Evolutionary conservation across 768 basidiomycete species (phyloP).

Genomic region (Heimioporus sp.): DNA sequence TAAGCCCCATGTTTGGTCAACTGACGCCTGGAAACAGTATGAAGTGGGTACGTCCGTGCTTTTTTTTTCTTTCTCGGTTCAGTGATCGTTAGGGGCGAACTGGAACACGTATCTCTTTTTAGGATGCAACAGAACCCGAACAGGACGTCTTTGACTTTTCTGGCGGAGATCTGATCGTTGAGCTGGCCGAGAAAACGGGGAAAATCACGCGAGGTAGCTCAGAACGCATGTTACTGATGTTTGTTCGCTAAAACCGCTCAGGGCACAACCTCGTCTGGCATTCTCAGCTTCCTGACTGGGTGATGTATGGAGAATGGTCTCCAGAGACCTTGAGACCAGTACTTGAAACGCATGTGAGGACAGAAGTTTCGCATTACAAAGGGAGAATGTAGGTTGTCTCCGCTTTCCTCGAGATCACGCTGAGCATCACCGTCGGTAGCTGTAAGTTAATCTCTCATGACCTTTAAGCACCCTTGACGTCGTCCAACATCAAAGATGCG

Average conservation of each 20-base stretch:
- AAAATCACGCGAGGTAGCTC: conserved; percentile 17
- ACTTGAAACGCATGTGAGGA: conserved; percentile 15
- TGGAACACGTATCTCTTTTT: no score
- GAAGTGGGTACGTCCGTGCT: conserved; percentile 17
- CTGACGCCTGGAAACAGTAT: conserved; percentile 20
- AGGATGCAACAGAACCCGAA: conserved; percentile 21
- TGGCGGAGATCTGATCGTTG: conserved; percentile 17
- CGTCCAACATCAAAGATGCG: conserved; percentile 5
- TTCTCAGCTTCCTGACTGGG: conserved; percentile 15
- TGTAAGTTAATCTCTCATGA: conserved; percentile 6
- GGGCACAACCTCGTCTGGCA: conserved; percentile 22
- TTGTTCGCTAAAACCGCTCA: background rate
- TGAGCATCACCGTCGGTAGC: background rate
- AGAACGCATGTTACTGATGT: background rate
- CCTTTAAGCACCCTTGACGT: background rate
- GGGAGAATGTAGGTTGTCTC: conserved; percentile 7
- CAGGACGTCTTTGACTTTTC: conserved; percentile 23
- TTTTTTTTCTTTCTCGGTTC: background rate
- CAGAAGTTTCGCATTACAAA: conserved; percentile 15
- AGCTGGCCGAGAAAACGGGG: conserved; percentile 16
- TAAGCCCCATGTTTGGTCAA: conserved; percentile 14
- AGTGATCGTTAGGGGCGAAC: background rate
- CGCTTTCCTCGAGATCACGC: background rate
- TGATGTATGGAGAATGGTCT: conserved; percentile 11
- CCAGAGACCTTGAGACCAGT: conserved; percentile 11